Evolutionary conservation across 2,329 filamentous ascomycete species (phyloP).

Genomic region (Xenoacremonium recifei): DNA sequence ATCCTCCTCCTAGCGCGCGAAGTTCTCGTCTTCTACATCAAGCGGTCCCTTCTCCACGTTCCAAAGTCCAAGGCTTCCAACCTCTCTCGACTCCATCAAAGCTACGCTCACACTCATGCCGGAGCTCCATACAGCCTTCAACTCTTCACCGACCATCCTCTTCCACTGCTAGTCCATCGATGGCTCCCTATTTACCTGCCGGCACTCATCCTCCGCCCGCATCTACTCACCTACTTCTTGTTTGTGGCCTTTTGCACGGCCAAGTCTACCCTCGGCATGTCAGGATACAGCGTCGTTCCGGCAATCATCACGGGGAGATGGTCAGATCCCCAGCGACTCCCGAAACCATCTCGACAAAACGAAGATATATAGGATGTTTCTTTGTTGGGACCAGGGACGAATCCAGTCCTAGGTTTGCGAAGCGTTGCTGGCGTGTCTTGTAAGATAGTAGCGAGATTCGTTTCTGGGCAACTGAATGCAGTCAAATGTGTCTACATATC

Average conservation of each 20-base stretch:
- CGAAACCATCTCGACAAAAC: too few species aligned
- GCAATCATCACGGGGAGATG: slow-evolving; percentile 54
- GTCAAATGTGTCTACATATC: too few species aligned
- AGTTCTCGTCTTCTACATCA: slow-evolving; percentile 69
- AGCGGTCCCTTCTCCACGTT: slow-evolving; percentile 68
- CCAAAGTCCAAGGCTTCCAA: slow-evolving; percentile 17
- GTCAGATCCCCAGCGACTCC: slow-evolving; percentile 45
- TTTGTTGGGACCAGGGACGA: too few species aligned
- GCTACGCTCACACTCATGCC: slow-evolving; percentile 50
- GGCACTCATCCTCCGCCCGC: slow-evolving; percentile 62
- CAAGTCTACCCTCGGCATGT: slow-evolving; percentile 66
- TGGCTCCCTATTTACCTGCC: slow-evolving; percentile 67
- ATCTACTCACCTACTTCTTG: slow-evolving; percentile 70
- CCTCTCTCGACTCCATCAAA: slow-evolving; percentile 41
- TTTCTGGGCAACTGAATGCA: too few species aligned
- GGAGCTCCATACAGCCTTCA: slow-evolving; percentile 61
- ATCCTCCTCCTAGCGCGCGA: slow-evolving; percentile 48
- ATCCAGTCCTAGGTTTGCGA: too few species aligned
- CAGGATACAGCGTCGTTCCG: slow-evolving; percentile 62
- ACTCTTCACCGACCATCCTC: slow-evolving; percentile 67
- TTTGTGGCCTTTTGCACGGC: slow-evolving; percentile 61
- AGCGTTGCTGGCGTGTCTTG: too few species aligned
- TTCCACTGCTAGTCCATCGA: slow-evolving; percentile 60
- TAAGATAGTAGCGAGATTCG: too few species aligned
- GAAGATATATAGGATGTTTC: too few species aligned